phyloP scores from a whole-genome alignment of 2,329 filamentous ascomycete genomes.

The Xylaria sp. region DNA sequence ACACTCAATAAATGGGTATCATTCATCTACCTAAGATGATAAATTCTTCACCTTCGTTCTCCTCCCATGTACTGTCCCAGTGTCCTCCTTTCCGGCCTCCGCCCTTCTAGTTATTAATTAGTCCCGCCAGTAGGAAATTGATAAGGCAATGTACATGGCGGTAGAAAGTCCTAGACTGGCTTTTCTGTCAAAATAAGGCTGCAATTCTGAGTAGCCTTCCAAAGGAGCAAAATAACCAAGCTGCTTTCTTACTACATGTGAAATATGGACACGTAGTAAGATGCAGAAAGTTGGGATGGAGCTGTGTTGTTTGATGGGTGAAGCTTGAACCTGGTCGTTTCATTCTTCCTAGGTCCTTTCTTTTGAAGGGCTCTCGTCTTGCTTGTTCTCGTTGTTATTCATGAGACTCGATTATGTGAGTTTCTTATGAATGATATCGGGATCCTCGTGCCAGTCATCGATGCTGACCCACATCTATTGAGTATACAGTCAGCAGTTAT shows the following conservation, averaged over 20 bases:
- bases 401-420: slow-evolving; percentile 72
- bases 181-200: not conserved
- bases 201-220: not conserved
- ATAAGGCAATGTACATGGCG: slow-evolving; percentile 14
- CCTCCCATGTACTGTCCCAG: not conserved
- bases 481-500: slow-evolving; percentile 29
- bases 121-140: slow-evolving; percentile 10
- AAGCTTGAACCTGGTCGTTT: not conserved
- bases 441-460: slow-evolving; percentile 99
- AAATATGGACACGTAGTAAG: slow-evolving; percentile 4
- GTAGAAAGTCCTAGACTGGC: slow-evolving; percentile 5
- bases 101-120: not conserved
- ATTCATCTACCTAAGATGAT: slow-evolving; percentile 47
- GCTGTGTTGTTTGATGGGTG: slow-evolving; percentile 1
- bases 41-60: slow-evolving; percentile 20
- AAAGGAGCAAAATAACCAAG: slow-evolving; percentile 14
- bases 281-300: slow-evolving; percentile 9
- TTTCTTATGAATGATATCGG: slow-evolving; percentile 98
- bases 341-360: not conserved
- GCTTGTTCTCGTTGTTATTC: slow-evolving; percentile 17
- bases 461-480: slow-evolving; percentile 98
- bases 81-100: not conserved
- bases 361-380: not conserved
- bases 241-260: slow-evolving; percentile 6
- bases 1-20: slow-evolving; percentile 45